Percentiles rank a stretch among this genome's conserved stretches.
Conservation (phyloP, 2,329 filamentous ascomycete genomes). For the Anisogramma anomala region DNA sequence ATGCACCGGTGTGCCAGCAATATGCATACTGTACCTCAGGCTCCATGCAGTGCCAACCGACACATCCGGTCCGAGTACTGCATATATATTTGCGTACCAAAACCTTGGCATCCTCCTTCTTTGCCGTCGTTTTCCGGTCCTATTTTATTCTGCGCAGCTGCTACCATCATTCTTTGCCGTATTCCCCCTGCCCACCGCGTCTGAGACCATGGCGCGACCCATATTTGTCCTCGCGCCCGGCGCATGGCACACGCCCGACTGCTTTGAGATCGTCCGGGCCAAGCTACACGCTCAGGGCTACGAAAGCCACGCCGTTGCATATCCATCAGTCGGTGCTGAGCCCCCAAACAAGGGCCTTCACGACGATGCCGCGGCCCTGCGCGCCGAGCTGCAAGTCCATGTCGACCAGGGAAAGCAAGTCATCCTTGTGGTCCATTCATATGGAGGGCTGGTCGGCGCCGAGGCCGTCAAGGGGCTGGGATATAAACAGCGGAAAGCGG, state of each 20-base stretch:
- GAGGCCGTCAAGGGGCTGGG: conserved; percentile 21
- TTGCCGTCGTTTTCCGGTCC: no score
- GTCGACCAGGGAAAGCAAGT: conserved; percentile 22
- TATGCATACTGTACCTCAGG: no score
- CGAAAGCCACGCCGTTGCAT: conserved; percentile 20
- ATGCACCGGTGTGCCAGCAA: no score
- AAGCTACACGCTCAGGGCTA: conserved; percentile 20
- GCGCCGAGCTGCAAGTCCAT: conserved; percentile 16
- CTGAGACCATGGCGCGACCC: conserved; percentile 6
- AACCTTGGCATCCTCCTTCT: no score
- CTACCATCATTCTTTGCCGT: no score
- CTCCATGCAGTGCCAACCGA: no score
- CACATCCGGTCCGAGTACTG: no score
- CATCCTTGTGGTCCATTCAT: conserved; percentile 24
- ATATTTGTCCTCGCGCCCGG: conserved; percentile 26
- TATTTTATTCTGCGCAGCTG: background rate
- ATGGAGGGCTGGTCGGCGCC: conserved; percentile 22
- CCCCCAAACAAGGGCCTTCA: conserved; percentile 15
- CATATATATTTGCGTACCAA: no score
- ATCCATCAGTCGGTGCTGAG: conserved; percentile 23
- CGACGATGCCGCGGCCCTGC: conserved; percentile 22
- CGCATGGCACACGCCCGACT: conserved; percentile 24
- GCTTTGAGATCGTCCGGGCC: conserved; percentile 20
- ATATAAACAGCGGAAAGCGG: conserved; percentile 20
- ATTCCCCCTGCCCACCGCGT: background rate